phyloP scores from a whole-genome alignment of 345 rosid species.

The Sonneratia alba region DNA sequence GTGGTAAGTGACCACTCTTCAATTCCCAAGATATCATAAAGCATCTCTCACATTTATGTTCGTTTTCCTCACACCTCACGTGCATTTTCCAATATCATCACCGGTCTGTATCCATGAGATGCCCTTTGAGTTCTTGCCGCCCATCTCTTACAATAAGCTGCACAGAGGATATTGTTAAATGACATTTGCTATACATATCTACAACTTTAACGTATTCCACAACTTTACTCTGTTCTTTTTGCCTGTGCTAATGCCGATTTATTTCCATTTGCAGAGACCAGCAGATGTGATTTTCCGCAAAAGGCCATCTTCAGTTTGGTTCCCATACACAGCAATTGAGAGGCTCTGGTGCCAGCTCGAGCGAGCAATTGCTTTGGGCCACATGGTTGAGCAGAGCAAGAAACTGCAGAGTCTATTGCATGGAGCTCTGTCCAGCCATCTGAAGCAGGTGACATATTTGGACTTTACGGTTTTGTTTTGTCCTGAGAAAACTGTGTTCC shows the following conservation, averaged over 20 bases:
- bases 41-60: not conserved
- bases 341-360: slow-evolving; percentile 75
- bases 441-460: slow-evolving; percentile 44
- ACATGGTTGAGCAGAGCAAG: slow-evolving; percentile 62
- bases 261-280: slow-evolving; percentile 53
- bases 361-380: slow-evolving; percentile 40
- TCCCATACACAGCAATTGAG: slow-evolving; percentile 70
- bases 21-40: not conserved
- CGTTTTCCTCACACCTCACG: slow-evolving; percentile 4
- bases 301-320: slow-evolving; percentile 64
- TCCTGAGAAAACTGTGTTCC: not conserved
- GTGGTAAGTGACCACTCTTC: slow-evolving; percentile 30
- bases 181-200: too few relatives aligned
- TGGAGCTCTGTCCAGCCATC: slow-evolving; percentile 60
- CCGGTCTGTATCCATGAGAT: not conserved
- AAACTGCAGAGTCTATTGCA: slow-evolving; percentile 60
- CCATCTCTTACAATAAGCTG: not conserved
- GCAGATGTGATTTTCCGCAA: slow-evolving; percentile 58
- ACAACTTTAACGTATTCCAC: not conserved
- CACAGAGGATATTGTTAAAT: not conserved
- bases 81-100: not conserved
- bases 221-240: not conserved
- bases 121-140: too few relatives aligned
- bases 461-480: not conserved
- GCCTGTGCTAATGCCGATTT: not conserved